phyloP scores from a whole-genome alignment of 1,284 basidiomycete genomes.

The Pseudomicrostroma phylloplanum region DNA sequence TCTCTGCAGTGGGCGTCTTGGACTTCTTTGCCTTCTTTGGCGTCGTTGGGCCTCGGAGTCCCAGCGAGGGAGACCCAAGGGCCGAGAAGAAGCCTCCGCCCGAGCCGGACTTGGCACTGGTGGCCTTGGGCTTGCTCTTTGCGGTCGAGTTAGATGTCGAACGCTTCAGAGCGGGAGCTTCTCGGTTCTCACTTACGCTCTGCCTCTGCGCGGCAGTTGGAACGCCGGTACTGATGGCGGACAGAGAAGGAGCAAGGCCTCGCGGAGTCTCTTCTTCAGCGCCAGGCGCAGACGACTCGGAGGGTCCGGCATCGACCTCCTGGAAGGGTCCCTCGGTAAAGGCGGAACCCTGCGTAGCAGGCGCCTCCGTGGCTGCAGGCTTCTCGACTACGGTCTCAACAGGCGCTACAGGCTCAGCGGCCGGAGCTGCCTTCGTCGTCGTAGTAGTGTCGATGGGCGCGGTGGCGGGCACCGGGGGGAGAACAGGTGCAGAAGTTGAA shows the following conservation, averaged over 20 bases:
- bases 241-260: not conserved
- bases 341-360: not conserved
- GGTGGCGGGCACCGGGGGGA: not conserved
- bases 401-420: not conserved
- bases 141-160: too few relatives aligned
- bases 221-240: not conserved
- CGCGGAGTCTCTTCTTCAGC: not conserved
- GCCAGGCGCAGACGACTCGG: not conserved
- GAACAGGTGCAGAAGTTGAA: not conserved
- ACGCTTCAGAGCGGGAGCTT: too few relatives aligned
- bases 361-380: not conserved
- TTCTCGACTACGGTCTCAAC: not conserved
- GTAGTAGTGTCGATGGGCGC: too few relatives aligned
- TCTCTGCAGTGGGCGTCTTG: too few relatives aligned
- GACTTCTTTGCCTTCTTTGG: too few relatives aligned
- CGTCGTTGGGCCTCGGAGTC: too few relatives aligned
- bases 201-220: too few relatives aligned
- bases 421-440: not conserved
- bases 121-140: not conserved
- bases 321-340: too few relatives aligned
- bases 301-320: too few relatives aligned
- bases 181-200: too few relatives aligned
- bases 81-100: not conserved
- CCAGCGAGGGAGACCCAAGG: not conserved
- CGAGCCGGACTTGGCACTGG: not conserved